These are phyloP conservation scores for Botrytis fabae DNA, from an alignment of 2,329 filamentous ascomycete species.

Conservation along the genomic window DNA sequence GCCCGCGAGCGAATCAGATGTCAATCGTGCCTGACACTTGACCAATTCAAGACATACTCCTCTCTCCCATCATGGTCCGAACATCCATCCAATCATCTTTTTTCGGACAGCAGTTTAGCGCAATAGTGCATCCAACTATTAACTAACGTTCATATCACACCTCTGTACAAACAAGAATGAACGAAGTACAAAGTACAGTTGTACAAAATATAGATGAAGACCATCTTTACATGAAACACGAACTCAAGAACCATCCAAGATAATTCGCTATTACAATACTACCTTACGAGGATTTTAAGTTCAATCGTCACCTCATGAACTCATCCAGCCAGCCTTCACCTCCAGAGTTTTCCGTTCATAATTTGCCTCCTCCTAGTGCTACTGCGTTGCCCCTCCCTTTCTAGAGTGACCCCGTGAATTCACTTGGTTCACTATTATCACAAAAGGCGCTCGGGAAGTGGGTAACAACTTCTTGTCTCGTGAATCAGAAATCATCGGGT, in stretches of 20 bases:
- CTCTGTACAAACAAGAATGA: not conserved
- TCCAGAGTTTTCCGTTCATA: not conserved
- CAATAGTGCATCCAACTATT: not conserved
- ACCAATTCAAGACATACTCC: not conserved
- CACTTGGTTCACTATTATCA: not conserved
- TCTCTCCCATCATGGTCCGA: not conserved
- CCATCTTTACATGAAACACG: not conserved
- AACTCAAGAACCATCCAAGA: not conserved
- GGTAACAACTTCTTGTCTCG: slow-evolving; percentile 3
- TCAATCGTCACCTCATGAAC: not conserved
- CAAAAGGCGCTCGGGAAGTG: not conserved
- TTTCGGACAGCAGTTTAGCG: not conserved
- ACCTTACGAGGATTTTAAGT: not conserved
- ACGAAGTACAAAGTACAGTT: not conserved
- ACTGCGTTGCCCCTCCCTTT: not conserved
- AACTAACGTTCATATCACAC: not conserved
- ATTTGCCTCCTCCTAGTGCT: not conserved
- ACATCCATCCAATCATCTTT: not conserved
- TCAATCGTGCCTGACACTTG: slow-evolving; percentile 6
- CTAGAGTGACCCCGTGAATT: not conserved
- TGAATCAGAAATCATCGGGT: not conserved
- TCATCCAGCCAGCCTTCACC: not conserved
- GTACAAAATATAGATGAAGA: slow-evolving; percentile 6
- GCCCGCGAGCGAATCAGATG: slow-evolving; percentile 8
- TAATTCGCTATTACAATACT: not conserved